Percentiles rank a stretch among this genome's conserved stretches.
Evolutionary conservation across 192 early-diverging fungal genomes (phyloP).

Genomic region (Chytriomyces sp.): DNA sequence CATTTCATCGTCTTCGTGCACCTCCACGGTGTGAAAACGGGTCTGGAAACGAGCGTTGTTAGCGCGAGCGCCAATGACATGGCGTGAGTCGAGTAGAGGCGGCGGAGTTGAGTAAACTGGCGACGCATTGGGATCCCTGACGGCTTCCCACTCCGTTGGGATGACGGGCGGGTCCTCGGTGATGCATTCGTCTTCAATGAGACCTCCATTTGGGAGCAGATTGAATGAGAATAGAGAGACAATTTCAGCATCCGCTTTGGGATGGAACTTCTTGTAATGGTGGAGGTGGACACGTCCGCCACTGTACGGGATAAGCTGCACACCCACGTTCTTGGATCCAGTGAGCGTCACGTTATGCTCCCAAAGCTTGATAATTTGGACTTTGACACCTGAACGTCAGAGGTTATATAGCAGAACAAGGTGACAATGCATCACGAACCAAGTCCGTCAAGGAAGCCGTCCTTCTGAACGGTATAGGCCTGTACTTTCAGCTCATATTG

Average conservation of each 20-base stretch:
- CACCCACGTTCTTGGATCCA: slow-evolving; percentile 8
- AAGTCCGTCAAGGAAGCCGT: background rate
- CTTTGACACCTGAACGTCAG: background rate
- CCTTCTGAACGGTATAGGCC: slow-evolving; percentile 13
- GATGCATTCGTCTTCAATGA: slow-evolving; percentile 14
- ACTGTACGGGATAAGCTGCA: background rate
- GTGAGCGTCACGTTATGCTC: slow-evolving; percentile 6
- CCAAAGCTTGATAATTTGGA: slow-evolving; percentile 5
- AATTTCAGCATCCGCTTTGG: slow-evolving; percentile 22
- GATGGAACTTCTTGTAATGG: slow-evolving; percentile 21
- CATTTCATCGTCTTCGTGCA: slow-evolving; percentile 8
- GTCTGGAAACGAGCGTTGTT: slow-evolving; percentile 18
- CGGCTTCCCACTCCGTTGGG: background rate
- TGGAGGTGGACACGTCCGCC: slow-evolving; percentile 2
- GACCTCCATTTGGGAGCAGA: slow-evolving; percentile 2
- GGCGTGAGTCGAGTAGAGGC: background rate
- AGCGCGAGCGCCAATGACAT: slow-evolving; percentile 9
- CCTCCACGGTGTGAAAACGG: slow-evolving; percentile 20
- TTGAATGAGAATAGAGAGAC: slow-evolving; percentile 15
- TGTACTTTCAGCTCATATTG: slow-evolving; percentile 27
- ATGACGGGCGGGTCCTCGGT: background rate
- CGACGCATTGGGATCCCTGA: background rate
- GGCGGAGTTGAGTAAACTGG: no score
- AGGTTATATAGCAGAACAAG: background rate
- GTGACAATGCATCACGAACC: background rate